phyloP scores from a whole-genome alignment of 768 basidiomycete species.

The Auricularia sp. region DNA sequence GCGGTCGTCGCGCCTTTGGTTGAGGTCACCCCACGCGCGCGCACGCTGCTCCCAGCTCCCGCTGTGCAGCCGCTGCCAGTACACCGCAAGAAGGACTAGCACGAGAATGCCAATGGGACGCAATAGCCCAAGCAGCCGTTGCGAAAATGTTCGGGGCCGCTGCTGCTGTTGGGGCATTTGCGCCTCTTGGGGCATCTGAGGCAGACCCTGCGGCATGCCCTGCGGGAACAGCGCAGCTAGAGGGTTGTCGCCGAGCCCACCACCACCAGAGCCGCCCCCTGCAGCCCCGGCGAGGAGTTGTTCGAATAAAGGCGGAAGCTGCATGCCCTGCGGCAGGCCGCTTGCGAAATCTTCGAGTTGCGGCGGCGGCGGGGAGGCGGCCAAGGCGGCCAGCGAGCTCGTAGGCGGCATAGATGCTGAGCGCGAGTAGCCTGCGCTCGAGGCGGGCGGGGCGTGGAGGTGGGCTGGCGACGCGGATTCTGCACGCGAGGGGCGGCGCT shows the following conservation, averaged over 20 bases:
- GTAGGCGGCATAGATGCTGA: neutral
- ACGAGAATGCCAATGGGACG: neutral
- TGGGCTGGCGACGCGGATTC: neutral
- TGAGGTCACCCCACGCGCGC: neutral
- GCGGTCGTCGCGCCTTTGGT: neutral
- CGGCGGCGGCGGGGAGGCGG: neutral
- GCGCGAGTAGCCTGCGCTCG: neutral
- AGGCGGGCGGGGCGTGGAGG: neutral
- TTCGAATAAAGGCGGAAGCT: neutral
- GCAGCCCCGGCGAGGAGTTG: neutral
- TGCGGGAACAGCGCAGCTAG: neutral
- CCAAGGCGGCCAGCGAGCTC: neutral
- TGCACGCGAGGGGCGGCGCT: neutral
- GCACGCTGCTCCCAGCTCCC: neutral
- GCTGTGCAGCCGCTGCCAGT: neutral
- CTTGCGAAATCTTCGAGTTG: neutral
- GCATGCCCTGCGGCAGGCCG: neutral
- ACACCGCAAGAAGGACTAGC: neutral
- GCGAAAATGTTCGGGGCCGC: neutral
- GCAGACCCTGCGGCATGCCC: neutral
- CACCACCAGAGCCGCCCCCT: neutral
- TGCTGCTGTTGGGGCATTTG: neutral
- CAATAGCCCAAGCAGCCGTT: neutral
- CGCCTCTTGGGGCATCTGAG: neutral
- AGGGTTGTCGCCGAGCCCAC: neutral